These are phyloP conservation scores for Candida michaelii DNA, from an alignment of 805 yeast species.

Conservation along the genomic window DNA sequence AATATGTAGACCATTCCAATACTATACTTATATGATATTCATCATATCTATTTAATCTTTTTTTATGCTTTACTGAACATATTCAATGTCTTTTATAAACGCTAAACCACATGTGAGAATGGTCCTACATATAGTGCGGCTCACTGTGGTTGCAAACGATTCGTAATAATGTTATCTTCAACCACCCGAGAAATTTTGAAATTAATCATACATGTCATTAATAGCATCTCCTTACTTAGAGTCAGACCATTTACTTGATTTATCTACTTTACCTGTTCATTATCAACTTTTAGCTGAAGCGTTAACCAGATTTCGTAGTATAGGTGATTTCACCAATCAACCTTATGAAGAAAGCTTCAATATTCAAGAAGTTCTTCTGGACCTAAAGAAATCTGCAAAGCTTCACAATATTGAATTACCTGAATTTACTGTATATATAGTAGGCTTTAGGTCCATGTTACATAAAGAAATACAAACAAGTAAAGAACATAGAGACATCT, in stretches of 20 bases:
- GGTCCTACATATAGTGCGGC: too few relatives aligned
- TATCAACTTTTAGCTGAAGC: conserved; percentile 29
- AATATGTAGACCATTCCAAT: too few relatives aligned
- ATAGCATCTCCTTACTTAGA: conserved; percentile 32
- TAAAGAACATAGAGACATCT: conserved; percentile 22
- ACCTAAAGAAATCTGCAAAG: conserved; percentile 13
- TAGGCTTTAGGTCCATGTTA: conserved; percentile 34
- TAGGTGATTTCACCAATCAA: conserved; percentile 22
- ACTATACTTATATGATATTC: too few relatives aligned
- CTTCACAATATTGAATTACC: conserved; percentile 12
- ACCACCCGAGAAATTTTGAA: too few relatives aligned
- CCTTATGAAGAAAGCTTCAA: conserved; percentile 27
- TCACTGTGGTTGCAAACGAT: too few relatives aligned
- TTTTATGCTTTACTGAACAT: too few relatives aligned
- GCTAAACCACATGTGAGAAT: too few relatives aligned
- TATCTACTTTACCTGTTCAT: conserved; percentile 20
- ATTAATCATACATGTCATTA: too few relatives aligned
- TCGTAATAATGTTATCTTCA: too few relatives aligned
- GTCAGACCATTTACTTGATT: conserved; percentile 24
- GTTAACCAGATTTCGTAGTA: conserved; percentile 24
- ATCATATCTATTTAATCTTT: too few relatives aligned
- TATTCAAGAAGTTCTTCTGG: conserved; percentile 20
- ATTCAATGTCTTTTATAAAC: too few relatives aligned
- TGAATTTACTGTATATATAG: conserved; percentile 24
- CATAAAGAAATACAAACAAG: conserved; percentile 24